phyloP scores from a whole-genome alignment of 441 rosid genomes.

The Eutrema salsugineum region DNA sequence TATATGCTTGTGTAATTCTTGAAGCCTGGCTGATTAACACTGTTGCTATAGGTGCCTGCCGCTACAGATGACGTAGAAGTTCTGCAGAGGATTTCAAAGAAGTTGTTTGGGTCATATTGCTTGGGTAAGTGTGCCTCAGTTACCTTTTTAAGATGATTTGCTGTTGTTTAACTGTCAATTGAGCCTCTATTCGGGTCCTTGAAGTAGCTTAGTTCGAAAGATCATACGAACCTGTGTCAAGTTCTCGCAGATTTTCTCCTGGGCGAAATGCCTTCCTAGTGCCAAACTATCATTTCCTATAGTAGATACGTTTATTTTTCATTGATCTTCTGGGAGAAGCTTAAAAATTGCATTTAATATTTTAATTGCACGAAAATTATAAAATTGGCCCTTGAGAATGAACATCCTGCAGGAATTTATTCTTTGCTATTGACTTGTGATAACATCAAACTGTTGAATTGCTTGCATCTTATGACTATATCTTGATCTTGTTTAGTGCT shows the following conservation, averaged over 20 bases:
- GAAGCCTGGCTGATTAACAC: not conserved
- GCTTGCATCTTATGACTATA: not conserved
- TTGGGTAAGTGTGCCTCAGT: conserved; percentile 46
- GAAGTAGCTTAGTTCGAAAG: not conserved
- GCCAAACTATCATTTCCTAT: not conserved
- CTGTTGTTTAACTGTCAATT: not conserved
- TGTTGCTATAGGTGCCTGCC: conserved; percentile 58
- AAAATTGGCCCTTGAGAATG: not conserved
- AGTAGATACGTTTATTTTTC: not conserved
- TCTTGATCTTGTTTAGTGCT: not conserved
- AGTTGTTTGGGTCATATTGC: conserved; percentile 73
- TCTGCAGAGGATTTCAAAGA: conserved; percentile 75
- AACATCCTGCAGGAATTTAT: not conserved
- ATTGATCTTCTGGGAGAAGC: not conserved
- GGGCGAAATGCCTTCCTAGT: not conserved
- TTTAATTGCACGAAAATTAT: not conserved
- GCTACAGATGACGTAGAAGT: conserved; percentile 80
- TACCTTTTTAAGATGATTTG: not conserved
- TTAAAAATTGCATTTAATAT: not conserved
- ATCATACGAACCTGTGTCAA: conserved; percentile 3
- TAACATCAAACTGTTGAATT: conserved; percentile 1
- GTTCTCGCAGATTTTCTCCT: not conserved
- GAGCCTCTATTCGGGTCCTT: not conserved
- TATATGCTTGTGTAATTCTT: conserved; percentile 2
- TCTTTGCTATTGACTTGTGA: not conserved